phyloP scores from a whole-genome alignment of 331 rosid species.

The Ulmus americana region DNA sequence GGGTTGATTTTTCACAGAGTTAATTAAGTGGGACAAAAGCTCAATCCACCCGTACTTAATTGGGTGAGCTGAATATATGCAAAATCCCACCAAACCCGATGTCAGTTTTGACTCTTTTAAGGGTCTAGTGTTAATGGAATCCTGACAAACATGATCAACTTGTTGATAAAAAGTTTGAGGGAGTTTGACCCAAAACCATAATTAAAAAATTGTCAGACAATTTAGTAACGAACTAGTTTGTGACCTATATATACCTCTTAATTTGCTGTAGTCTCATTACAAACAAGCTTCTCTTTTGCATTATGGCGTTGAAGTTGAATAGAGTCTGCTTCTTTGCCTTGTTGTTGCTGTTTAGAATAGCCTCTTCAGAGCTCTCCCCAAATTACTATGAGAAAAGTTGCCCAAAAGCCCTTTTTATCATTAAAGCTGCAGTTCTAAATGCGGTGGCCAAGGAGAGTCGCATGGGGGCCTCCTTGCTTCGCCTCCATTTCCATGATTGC shows the following conservation, averaged over 20 bases:
- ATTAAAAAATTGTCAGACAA: not conserved
- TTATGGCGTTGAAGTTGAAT: conserved; percentile 32
- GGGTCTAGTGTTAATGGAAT: not conserved
- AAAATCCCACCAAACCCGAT: too few relatives aligned
- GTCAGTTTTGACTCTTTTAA: not conserved
- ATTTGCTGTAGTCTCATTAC: not conserved
- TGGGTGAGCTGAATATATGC: too few relatives aligned
- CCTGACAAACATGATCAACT: not conserved
- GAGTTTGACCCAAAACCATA: not conserved
- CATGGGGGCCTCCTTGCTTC: conserved; percentile 79
- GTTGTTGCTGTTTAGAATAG: conserved; percentile 19
- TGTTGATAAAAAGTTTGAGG: not conserved
- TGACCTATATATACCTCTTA: conserved; percentile 16
- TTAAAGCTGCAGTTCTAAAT: conserved; percentile 36
- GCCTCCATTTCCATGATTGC: conserved; percentile 79
- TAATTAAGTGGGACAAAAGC: not conserved
- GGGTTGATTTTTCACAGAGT: not conserved
- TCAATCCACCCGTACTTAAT: too few relatives aligned
- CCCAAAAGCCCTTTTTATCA: conserved; percentile 45
- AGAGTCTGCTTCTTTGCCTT: conserved; percentile 24
- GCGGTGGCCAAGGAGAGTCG: conserved; percentile 62
- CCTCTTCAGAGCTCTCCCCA: conserved; percentile 39
- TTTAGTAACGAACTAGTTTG: not conserved
- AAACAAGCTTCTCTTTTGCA: not conserved
- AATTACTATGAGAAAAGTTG: conserved; percentile 41